These are phyloP conservation scores for Stephania yunnanensis DNA, from an alignment of 164 flowering plant genomes.

Conservation along the genomic window DNA sequence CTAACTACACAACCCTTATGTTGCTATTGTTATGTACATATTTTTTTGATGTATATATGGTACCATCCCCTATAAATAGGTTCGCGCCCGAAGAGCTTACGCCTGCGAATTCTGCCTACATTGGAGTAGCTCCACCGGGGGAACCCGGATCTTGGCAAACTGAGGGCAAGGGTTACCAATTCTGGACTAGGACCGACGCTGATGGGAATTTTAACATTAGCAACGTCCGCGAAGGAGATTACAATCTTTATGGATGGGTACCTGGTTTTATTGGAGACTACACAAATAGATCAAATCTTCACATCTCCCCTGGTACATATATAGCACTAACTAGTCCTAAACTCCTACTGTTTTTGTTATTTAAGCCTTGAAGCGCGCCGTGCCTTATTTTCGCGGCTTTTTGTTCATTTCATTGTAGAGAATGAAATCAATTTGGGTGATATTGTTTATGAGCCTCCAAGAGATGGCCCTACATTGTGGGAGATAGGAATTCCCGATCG, in stretches of 20 bases:
- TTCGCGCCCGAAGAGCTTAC: constrained; percentile 27
- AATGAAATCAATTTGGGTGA: constrained; percentile 41
- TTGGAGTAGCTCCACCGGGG: constrained; percentile 80
- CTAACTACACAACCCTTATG: background rate
- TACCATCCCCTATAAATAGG: constrained; percentile 18
- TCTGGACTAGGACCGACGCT: constrained; percentile 56
- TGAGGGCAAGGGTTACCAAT: constrained; percentile 88
- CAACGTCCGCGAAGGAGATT: constrained; percentile 44
- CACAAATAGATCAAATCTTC: constrained; percentile 27
- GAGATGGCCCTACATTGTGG: constrained; percentile 84
- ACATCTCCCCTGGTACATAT: constrained; percentile 49
- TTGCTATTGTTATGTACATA: background rate
- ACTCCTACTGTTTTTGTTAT: background rate
- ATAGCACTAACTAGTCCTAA: background rate
- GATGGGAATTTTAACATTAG: constrained; percentile 52
- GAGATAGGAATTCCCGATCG: constrained; percentile 88
- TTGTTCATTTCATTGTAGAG: constrained; percentile 26
- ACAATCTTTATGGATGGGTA: constrained; percentile 74
- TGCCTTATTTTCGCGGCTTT: background rate
- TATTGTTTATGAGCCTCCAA: constrained; percentile 55
- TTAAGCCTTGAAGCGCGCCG: background rate
- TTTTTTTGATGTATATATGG: background rate
- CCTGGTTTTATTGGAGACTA: constrained; percentile 79
- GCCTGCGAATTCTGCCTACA: constrained; percentile 50
- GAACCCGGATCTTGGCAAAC: constrained; percentile 83